phyloP scores from a whole-genome alignment of 1,284 basidiomycete genomes.

The Trametes polyzona region DNA sequence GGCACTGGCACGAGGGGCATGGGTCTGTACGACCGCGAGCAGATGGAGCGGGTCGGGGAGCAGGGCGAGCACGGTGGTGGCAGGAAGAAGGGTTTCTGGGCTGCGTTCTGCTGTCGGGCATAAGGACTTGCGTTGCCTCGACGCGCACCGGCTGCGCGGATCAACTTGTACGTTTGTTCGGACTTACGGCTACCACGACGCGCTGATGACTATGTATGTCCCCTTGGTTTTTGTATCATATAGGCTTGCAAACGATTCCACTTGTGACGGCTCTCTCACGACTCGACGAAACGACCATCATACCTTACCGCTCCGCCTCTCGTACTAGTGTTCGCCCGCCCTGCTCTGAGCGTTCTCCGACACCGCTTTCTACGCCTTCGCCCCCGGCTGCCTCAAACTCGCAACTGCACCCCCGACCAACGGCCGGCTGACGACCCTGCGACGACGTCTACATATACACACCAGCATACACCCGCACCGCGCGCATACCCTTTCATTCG shows the following conservation, averaged over 20 bases:
- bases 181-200: not conserved
- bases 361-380: not conserved
- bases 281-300: conserved; percentile 26
- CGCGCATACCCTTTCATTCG: conserved; percentile 25
- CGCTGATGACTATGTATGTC: conserved; percentile 1
- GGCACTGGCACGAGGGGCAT: conserved; percentile 61
- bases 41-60: conserved; percentile 55
- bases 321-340: conserved; percentile 10
- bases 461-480: conserved; percentile 14
- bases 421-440: conserved; percentile 22
- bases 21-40: conserved; percentile 60
- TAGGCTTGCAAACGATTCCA: conserved; percentile 25
- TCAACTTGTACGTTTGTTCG: conserved; percentile 24
- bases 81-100: conserved; percentile 58
- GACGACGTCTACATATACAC: conserved; percentile 17
- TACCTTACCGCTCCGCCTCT: conserved; percentile 22
- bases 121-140: conserved; percentile 37
- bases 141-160: conserved; percentile 30
- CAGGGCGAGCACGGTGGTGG: conserved; percentile 55
- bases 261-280: conserved; percentile 29
- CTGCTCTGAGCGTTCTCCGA: conserved; percentile 17
- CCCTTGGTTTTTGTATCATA: not conserved
- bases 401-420: conserved; percentile 13
- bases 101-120: conserved; percentile 73
- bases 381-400: conserved; percentile 15